Evolutionary conservation across 176 grass and related monocot genomes (phyloP).

Genomic region (Panicum miliaceum): DNA sequence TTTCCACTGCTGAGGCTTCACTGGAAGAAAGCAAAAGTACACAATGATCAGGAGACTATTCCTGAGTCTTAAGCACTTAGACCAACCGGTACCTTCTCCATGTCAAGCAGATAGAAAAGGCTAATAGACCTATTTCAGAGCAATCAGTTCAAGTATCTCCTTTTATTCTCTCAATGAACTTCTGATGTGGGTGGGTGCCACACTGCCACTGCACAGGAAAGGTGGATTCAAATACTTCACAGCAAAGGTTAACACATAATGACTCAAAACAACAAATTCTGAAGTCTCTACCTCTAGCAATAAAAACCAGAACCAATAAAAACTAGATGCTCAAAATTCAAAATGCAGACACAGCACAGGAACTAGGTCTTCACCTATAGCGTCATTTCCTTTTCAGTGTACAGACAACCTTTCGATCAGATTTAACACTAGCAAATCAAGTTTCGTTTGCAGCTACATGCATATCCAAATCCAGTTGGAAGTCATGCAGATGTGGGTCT

Average conservation of each 20-base stretch:
- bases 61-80: conserved; percentile 32
- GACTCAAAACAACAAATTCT: not conserved
- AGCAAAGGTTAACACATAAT: conserved; percentile 7
- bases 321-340: not conserved
- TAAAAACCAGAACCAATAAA: conserved; percentile 1
- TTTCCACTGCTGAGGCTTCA: not conserved
- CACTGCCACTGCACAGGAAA: not conserved
- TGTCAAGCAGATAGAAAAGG: conserved; percentile 1
- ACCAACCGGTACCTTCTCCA: conserved; percentile 43
- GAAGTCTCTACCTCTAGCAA: not conserved
- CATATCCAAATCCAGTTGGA: conserved; percentile 42
- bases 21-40: conserved; percentile 40
- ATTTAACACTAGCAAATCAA: conserved; percentile 26
- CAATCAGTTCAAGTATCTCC: conserved; percentile 9
- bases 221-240: not conserved
- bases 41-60: conserved; percentile 38
- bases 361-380: not conserved
- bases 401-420: not conserved
- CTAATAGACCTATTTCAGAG: not conserved
- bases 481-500: conserved; percentile 38
- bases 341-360: not conserved
- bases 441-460: conserved; percentile 15
- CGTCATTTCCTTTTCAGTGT: not conserved
- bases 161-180: conserved; percentile 26
- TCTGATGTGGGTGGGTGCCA: not conserved